phyloP scores from a whole-genome alignment of 331 rosid species.

The Ulmus americana region DNA sequence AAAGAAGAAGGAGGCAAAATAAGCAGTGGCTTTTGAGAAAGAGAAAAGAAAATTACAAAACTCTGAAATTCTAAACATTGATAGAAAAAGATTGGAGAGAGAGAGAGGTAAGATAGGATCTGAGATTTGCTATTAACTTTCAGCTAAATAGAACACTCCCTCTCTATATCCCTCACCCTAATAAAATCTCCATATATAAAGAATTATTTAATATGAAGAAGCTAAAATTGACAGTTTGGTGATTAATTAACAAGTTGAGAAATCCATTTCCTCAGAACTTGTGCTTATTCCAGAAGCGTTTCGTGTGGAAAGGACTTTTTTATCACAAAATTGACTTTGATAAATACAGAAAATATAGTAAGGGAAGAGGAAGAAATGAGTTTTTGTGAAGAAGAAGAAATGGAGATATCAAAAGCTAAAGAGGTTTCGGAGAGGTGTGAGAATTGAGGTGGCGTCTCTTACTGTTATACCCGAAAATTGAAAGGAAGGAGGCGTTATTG shows the following conservation, averaged over 20 bases:
- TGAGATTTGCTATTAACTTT: no score
- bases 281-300: not conserved
- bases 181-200: not conserved
- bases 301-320: not conserved
- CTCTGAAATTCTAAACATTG: conserved; percentile 5
- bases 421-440: not conserved
- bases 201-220: not conserved
- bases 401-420: no score
- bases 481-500: not conserved
- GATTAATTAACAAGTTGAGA: conserved; percentile 5
- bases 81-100: conserved; percentile 5
- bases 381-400: not conserved
- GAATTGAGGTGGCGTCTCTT: not conserved
- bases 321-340: not conserved
- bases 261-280: not conserved
- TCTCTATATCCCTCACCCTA: not conserved
- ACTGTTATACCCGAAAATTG: not conserved
- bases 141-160: not conserved
- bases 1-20: not conserved
- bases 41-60: not conserved
- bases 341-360: not conserved
- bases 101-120: not conserved
- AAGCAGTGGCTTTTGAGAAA: not conserved
- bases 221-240: conserved; percentile 2
- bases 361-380: not conserved